A percentile compares a stretch with the other conserved stretches of the same genome.
phyloP scores from a whole-genome alignment of 2,329 filamentous ascomycete genomes.

The Fusarium pseudoanthophilum region DNA sequence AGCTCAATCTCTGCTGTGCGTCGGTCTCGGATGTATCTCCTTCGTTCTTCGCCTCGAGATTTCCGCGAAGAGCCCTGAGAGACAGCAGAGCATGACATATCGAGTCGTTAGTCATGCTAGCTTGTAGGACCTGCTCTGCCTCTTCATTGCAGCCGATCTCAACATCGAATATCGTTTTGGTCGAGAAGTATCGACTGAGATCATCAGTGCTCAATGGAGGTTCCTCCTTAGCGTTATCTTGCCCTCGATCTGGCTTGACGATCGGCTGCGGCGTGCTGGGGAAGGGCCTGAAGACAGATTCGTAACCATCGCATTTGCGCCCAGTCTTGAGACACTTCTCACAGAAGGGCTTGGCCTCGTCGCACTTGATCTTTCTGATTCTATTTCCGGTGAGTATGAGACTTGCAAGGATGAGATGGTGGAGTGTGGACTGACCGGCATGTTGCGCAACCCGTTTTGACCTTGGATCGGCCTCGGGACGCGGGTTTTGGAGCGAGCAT shows the following conservation, averaged over 20 bases:
- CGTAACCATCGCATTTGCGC: constrained; percentile 56
- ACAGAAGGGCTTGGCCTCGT: constrained; percentile 51
- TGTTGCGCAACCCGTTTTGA: constrained; percentile 56
- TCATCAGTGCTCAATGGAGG: constrained; percentile 47
- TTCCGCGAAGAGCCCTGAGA: constrained; percentile 53
- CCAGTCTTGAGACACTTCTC: constrained; percentile 52
- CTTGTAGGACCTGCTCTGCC: constrained; percentile 53
- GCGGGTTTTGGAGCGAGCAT: constrained; percentile 33
- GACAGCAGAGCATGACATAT: constrained; percentile 55
- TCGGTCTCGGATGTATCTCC: constrained; percentile 37
- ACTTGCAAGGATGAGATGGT: neutral
- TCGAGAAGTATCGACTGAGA: constrained; percentile 55
- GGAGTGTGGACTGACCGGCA: constrained; percentile 52
- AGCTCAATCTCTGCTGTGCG: constrained; percentile 44
- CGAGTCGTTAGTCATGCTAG: constrained; percentile 49
- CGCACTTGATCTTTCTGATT: constrained; percentile 53
- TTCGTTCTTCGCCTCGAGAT: constrained; percentile 51
- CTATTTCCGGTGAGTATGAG: constrained; percentile 24
- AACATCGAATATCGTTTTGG: constrained; percentile 55
- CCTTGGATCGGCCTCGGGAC: constrained; percentile 43
- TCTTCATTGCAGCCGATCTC: constrained; percentile 52
- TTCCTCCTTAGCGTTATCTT: constrained; percentile 20
- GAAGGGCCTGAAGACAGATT: constrained; percentile 51
- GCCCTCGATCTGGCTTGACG: constrained; percentile 12
- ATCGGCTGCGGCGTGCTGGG: neutral